Percentiles rank a stretch among this genome's conserved stretches.
These are phyloP conservation scores for Eucalyptus guilfoylei DNA, from an alignment of 345 rosid species.

Conservation along the genomic window DNA sequence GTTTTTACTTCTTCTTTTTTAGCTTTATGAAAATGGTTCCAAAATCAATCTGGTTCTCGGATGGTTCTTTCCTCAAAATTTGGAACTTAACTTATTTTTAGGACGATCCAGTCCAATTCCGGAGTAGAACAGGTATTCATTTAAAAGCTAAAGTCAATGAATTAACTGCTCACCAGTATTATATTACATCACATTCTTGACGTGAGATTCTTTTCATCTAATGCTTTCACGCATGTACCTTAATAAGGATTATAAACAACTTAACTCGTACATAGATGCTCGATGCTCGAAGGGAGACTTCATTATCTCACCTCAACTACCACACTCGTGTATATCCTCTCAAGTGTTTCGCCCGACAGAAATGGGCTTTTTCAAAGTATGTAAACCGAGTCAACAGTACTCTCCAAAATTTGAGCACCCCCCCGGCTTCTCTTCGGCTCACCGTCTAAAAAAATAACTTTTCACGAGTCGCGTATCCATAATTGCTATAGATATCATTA, in stretches of 20 bases:
- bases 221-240: not conserved
- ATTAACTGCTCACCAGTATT: rapidly evolving
- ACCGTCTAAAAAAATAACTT: not conserved
- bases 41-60: rapidly evolving
- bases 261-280: not conserved
- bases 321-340: not conserved
- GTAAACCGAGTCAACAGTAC: not conserved
- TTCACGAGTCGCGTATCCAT: not conserved
- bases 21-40: not conserved
- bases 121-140: rapidly evolving
- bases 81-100: not conserved
- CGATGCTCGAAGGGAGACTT: not conserved
- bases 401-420: not conserved
- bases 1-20: not conserved
- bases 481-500: not conserved
- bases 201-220: not conserved
- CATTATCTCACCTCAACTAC: not conserved
- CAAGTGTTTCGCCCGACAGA: not conserved
- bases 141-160: not conserved
- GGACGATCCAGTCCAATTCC: not conserved
- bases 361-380: not conserved
- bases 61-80: not conserved
- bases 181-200: not conserved
- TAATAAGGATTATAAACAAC: not conserved
- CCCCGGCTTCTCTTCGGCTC: not conserved